phyloP scores from a whole-genome alignment of 2,329 filamentous ascomycete species.

The Pseudogymnoascus sp. region DNA sequence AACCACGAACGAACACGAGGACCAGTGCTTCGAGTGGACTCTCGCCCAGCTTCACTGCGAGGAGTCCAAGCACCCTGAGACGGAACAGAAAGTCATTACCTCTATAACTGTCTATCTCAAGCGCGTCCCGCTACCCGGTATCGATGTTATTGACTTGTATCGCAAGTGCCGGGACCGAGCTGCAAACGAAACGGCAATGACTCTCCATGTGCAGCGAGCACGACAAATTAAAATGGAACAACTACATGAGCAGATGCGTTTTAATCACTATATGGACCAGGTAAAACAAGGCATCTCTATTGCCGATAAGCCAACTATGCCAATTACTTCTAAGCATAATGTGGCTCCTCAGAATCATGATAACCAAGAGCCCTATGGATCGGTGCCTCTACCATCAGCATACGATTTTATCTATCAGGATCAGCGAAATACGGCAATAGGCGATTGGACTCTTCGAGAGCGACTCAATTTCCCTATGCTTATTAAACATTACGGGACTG shows the following conservation, averaged over 20 bases:
- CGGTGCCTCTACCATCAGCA: background rate
- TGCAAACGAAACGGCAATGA: background rate
- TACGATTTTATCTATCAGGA: background rate
- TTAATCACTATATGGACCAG: too few relatives aligned
- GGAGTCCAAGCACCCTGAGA: slow-evolving; percentile 8
- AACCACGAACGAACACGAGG: slow-evolving; percentile 17
- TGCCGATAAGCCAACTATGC: too few relatives aligned
- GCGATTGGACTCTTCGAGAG: slow-evolving; percentile 83
- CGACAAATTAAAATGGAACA: too few relatives aligned
- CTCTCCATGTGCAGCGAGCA: too few relatives aligned
- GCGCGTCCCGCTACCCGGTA: slow-evolving; percentile 15
- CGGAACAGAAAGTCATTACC: slow-evolving; percentile 17
- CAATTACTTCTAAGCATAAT: background rate
- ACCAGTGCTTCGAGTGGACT: slow-evolving; percentile 21
- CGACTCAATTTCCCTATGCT: slow-evolving; percentile 44
- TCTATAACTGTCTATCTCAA: slow-evolving; percentile 24
- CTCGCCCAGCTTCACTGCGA: slow-evolving; percentile 22
- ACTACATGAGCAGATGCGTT: too few relatives aligned
- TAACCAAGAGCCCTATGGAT: background rate
- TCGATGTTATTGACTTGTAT: slow-evolving; percentile 17
- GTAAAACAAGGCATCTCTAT: too few relatives aligned
- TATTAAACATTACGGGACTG: slow-evolving; percentile 67
- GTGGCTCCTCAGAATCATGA: background rate
- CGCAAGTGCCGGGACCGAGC: slow-evolving; percentile 16
- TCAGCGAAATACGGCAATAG: slow-evolving; percentile 44